phyloP scores from a whole-genome alignment of 257 asterid species.

The Solanum medicagineum region DNA sequence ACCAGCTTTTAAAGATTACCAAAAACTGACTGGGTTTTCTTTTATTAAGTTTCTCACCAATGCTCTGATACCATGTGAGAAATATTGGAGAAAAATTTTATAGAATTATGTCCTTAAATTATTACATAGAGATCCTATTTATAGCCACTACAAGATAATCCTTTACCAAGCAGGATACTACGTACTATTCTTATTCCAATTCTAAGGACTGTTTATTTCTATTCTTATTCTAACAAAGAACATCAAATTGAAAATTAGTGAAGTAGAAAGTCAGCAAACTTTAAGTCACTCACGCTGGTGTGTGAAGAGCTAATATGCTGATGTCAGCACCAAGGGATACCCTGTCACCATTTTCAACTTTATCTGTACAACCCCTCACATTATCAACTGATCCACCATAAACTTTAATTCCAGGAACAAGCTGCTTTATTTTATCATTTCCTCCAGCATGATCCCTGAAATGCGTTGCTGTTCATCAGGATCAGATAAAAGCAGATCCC shows the following conservation, averaged over 20 bases:
- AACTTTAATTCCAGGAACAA: constrained; percentile 65
- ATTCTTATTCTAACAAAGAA: background rate
- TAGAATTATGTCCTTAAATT: too few species aligned
- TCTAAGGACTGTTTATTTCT: too few species aligned
- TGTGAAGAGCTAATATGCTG: constrained; percentile 60
- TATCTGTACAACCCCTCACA: constrained; percentile 73
- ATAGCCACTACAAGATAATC: too few species aligned
- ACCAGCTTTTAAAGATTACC: too few species aligned
- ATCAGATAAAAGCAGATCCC: background rate
- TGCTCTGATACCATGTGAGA: too few species aligned
- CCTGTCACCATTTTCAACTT: constrained; percentile 75
- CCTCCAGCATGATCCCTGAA: constrained; percentile 99
- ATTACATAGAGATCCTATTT: too few species aligned
- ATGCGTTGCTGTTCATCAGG: background rate
- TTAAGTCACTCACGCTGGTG: constrained; percentile 51
- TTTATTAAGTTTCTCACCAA: too few species aligned
- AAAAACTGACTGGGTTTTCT: too few species aligned
- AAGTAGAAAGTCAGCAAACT: background rate
- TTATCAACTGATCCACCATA: constrained; percentile 79
- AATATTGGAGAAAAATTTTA: too few species aligned
- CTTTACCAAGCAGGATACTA: too few species aligned
- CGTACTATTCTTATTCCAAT: too few species aligned
- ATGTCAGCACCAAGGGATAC: constrained; percentile 57
- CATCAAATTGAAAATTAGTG: background rate
- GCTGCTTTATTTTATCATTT: constrained; percentile 69